Percentiles rank a stretch among this genome's conserved stretches.
These are phyloP conservation scores for Clonostachys rosea DNA, from an alignment of 2,329 filamentous ascomycete species.

Conservation along the genomic window DNA sequence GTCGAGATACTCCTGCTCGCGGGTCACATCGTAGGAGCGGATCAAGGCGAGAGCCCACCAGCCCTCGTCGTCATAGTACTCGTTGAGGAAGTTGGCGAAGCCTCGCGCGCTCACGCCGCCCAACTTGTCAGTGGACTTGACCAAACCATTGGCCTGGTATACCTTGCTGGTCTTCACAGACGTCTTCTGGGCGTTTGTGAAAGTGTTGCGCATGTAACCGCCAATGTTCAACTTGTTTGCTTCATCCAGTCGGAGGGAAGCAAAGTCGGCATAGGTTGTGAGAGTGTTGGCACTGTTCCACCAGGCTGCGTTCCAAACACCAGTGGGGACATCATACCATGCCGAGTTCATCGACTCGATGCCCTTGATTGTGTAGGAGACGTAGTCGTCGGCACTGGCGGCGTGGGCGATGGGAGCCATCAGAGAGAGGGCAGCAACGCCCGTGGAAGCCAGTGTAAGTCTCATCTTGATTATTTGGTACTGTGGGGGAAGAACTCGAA, in stretches of 20 bases:
- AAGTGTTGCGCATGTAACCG: slow-evolving; percentile 38
- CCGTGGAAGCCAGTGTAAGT: not conserved
- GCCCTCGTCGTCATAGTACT: slow-evolving; percentile 56
- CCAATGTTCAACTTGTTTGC: slow-evolving; percentile 31
- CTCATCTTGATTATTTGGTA: not conserved
- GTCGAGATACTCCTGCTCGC: slow-evolving; percentile 45
- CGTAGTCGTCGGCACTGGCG: slow-evolving; percentile 18
- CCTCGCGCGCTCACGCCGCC: slow-evolving; percentile 7
- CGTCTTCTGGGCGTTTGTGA: slow-evolving; percentile 34
- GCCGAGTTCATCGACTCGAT: slow-evolving; percentile 41
- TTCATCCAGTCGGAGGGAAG: slow-evolving; percentile 20
- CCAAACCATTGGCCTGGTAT: slow-evolving; percentile 24
- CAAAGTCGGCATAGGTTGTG: slow-evolving; percentile 55
- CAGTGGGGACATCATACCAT: slow-evolving; percentile 57
- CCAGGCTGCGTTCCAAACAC: slow-evolving; percentile 64
- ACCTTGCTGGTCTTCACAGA: slow-evolving; percentile 29
- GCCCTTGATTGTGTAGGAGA: slow-evolving; percentile 20
- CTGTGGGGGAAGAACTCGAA: not conserved
- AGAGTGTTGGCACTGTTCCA: slow-evolving; percentile 70
- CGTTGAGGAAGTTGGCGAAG: slow-evolving; percentile 39
- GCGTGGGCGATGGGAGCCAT: slow-evolving; percentile 1
- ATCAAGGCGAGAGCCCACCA: slow-evolving; percentile 62
- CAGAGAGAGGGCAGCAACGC: not conserved
- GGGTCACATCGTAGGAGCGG: slow-evolving; percentile 49
- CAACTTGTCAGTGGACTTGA: slow-evolving; percentile 29